Base-by-base conservation (phyloP, 73 alveolate species). In the Blepharisma stoltei region DNA sequence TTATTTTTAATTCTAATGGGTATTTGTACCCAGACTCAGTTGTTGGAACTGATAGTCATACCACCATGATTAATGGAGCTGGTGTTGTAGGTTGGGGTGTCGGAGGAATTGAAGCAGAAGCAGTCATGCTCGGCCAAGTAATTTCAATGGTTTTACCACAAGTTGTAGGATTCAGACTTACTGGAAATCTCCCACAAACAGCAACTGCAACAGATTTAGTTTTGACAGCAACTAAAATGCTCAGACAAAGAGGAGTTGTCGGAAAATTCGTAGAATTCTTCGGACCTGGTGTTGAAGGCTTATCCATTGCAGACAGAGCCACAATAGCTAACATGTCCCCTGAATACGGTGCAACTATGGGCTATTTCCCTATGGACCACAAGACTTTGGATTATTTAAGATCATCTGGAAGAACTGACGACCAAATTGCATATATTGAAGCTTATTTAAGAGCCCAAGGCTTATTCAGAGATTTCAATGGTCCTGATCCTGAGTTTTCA, bases 271-370 rank as follows among this genome's bases (percentile, higher is more conserved):
- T 92, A n/a, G 98, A 92, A 79, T 90, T 87, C 93, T 90, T 47
- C 84, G 98, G 98, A 46, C 86, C 90, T 46, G 98, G 98, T 32
- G 90, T 84, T 80, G 78, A 76, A 37, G 41, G 73, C 27, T 83
- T 92, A 20, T 66, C 91, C 55, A 82, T 92, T 20, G 95, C 98
- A 25, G 97, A 92, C 67, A 83, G 98, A 76, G 98, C 97, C 21
- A 92, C 97, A 4, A 82, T 90, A 49, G 91, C 95, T 70, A 93
- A 90, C 85, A 87, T 93, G 96, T 89, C 98, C 37, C 96, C 96
- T 45, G 98, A 92, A 91, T 92, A 92, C 70, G 98, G 98, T 48
- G 98, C 98, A 25, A 93, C 97, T 43, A 85, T 92, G 93, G 98
- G 98, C 21, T 93, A 85, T 83, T 93, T 93, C 97, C 96, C 98